These are phyloP conservation scores for Lentinula aciculospora DNA, from an alignment of 768 basidiomycete genomes.

Conservation along the genomic window DNA sequence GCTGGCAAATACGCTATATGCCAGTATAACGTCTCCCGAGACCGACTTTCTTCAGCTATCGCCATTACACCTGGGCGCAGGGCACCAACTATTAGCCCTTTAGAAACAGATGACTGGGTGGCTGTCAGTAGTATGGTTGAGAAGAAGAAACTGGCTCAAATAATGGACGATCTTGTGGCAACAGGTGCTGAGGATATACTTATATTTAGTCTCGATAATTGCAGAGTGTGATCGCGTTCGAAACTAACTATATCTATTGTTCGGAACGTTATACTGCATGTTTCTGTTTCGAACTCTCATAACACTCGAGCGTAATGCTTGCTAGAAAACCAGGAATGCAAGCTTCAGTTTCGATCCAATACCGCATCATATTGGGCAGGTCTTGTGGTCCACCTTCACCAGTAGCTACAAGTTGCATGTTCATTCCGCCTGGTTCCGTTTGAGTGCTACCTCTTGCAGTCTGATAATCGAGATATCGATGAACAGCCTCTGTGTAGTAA, in stretches of 20 bases:
- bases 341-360: slow-evolving; percentile 83
- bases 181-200: slow-evolving; percentile 90
- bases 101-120: slow-evolving; percentile 85
- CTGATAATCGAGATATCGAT: slow-evolving; percentile 16
- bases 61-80: slow-evolving; percentile 82
- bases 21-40: slow-evolving; percentile 85
- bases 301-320: slow-evolving; percentile 83
- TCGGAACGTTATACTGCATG: background rate
- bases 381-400: slow-evolving; percentile 75
- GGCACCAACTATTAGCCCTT: slow-evolving; percentile 80
- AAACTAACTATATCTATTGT: background rate
- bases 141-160: slow-evolving; percentile 68
- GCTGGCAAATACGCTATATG: slow-evolving; percentile 83
- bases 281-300: slow-evolving; percentile 60
- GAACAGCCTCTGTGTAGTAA: slow-evolving; percentile 11
- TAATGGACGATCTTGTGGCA: slow-evolving; percentile 83
- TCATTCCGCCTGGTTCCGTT: slow-evolving; percentile 34
- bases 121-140: slow-evolving; percentile 92
- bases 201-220: slow-evolving; percentile 88
- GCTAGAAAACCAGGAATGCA: slow-evolving; percentile 89
- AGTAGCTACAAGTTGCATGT: slow-evolving; percentile 70
- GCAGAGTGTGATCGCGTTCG: slow-evolving; percentile 58
- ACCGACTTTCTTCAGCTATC: slow-evolving; percentile 54
- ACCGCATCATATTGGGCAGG: slow-evolving; percentile 67
- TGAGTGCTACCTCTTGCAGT: slow-evolving; percentile 12